A percentile compares a stretch with the other conserved stretches of the same genome.
Conservation (phyloP, 345 rosid species). For the Cardiospermum halicacabum region DNA sequence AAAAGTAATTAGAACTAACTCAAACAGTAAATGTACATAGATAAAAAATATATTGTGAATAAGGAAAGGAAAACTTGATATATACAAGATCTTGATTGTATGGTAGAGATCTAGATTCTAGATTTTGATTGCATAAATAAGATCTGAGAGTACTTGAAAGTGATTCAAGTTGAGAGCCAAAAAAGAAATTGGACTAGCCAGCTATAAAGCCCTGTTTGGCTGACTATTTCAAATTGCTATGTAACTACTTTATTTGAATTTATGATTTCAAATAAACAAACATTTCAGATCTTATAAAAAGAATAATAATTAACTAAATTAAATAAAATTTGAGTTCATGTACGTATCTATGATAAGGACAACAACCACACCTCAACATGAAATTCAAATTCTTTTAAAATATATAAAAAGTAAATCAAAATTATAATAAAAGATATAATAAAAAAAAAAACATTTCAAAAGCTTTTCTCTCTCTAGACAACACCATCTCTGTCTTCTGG, state of each 20-base stretch:
- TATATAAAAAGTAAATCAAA: background rate
- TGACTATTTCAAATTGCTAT: background rate
- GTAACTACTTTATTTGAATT: background rate
- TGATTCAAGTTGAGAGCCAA: background rate
- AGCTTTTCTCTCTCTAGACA: background rate
- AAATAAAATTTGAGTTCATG: background rate
- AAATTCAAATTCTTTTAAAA: background rate
- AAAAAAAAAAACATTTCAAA: background rate
- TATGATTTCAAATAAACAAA: no score
- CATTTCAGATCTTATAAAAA: no score
- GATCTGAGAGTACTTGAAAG: background rate
- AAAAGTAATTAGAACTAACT: no score
- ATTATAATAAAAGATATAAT: background rate
- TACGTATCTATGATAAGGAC: background rate
- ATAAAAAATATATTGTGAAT: no score
- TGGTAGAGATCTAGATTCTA: no score
- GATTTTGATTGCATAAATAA: background rate
- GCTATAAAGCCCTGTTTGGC: background rate
- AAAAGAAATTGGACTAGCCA: background rate
- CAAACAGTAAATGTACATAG: no score
- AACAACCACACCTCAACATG: background rate
- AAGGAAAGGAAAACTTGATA: conserved; percentile 1
- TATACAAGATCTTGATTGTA: conserved; percentile 2
- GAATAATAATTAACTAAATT: no score
- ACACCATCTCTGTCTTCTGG: conserved; percentile 7